Base-by-base conservation (phyloP, 139 green algal genomes). In the Chlorella sp. region DNA sequence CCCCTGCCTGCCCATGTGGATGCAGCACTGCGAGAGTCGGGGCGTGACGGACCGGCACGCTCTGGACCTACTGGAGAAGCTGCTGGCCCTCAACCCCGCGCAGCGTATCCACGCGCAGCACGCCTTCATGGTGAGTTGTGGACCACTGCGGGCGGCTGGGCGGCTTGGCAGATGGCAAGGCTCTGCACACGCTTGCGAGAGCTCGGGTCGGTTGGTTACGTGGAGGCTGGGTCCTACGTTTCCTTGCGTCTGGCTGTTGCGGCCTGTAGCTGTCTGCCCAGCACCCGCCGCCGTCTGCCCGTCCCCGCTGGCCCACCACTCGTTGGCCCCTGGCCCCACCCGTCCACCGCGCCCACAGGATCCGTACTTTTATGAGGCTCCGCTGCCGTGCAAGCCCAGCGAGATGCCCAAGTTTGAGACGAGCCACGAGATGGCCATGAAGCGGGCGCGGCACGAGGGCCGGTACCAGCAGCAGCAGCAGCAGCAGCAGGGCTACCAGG, bases 81-180 rank as follows among this genome's bases (percentile, higher is more conserved):
- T 98, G 89, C 92, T 98, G 75, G 40, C 72, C 19, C 85, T 97
- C 19, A 87, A 98, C 78, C 95, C 95, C 16, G 88, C 86, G 16
- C 90, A 92, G 34, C 90, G 95, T 9, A 91, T 97, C 51, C 81
- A 46, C 0, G 94, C 95, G 4, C 51, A 73, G 6, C 88, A 93
- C 5, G 93, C 94, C 0, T 62, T 91, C 56, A 81, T 82, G 86
- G 93, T 95, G 83, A 36, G 89, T 17, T 13, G 36, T 36, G 26
- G 54, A n/a, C n/a, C n/a, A n/a, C n/a, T n/a, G n/a, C n/a, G n/a
- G n/a, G n/a, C n/a, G n/a, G n/a, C n/a, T n/a, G n/a, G n/a, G n/a
- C n/a, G n/a, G n/a, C n/a, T n/a, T n/a, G n/a, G n/a, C n/a, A n/a
- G n/a, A n/a, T n/a, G n/a, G n/a, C n/a, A n/a, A n/a, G n/a, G n/a